Evolutionary conservation across 495 filamentous ascomycete genomes (phyloP).

Genomic region (Diplogelasinospora grovesii): DNA sequence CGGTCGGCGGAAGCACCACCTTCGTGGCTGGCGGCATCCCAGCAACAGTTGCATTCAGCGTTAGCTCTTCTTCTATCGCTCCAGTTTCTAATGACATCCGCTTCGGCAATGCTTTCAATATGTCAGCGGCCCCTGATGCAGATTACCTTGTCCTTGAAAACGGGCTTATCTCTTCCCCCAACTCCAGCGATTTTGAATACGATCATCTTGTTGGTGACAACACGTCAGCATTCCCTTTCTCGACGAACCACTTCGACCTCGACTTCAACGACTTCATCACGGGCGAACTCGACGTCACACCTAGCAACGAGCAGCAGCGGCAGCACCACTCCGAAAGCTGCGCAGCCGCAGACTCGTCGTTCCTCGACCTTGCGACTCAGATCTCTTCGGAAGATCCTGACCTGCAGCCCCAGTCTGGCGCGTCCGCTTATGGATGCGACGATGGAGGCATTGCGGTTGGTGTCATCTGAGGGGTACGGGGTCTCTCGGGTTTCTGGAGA

Average conservation of each 20-base stretch:
- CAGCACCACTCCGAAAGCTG: constrained; percentile 32
- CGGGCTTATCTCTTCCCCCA: constrained; percentile 63
- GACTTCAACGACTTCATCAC: constrained; percentile 50
- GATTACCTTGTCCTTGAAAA: constrained; percentile 72
- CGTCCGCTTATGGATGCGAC: constrained; percentile 88
- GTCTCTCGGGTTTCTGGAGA: constrained; percentile 33
- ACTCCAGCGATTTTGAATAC: constrained; percentile 64
- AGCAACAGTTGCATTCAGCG: constrained; percentile 48
- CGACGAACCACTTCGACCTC: constrained; percentile 40
- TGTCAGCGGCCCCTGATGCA: constrained; percentile 46
- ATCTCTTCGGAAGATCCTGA: constrained; percentile 49
- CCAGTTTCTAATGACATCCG: constrained; percentile 57
- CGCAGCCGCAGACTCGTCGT: constrained; percentile 32
- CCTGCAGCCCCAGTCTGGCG: constrained; percentile 88
- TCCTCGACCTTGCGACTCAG: constrained; percentile 44
- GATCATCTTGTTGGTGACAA: constrained; percentile 82
- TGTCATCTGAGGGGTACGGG: constrained; percentile 40
- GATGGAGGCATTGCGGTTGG: constrained; percentile 74
- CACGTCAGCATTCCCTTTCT: constrained; percentile 44
- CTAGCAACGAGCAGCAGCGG: constrained; percentile 23
- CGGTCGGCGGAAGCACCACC: constrained; percentile 60
- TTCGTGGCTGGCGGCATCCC: constrained; percentile 51
- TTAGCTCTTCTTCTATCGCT: constrained; percentile 52
- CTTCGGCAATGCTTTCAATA: constrained; percentile 62
- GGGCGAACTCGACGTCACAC: constrained; percentile 35